Base-by-base conservation (phyloP, 495 filamentous ascomycete genomes). In the Emericellopsis terricola region DNA sequence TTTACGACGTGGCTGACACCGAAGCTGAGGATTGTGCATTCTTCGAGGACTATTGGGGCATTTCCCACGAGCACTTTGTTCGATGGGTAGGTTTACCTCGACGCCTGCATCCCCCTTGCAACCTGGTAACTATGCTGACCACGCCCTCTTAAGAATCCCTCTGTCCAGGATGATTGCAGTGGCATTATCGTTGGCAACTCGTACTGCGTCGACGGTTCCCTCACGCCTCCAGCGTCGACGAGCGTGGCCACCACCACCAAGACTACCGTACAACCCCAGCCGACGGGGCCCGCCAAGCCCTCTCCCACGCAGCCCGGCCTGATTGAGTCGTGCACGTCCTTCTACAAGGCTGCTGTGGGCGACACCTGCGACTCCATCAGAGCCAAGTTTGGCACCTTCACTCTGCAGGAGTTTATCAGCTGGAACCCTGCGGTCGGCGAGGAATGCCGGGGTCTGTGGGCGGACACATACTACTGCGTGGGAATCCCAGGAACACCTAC, bases 291-390 rank as follows among this genome's bases (percentile, higher is more conserved):
- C n/a, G n/a, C n/a, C n/a, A n/a, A n/a, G n/a, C 51, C 50, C 3
- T 33, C 38, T 3, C 53, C 52, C 11, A 40, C 32, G 20, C 46
- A 50, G 34, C 20, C 27, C 4, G 46, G 48, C 14, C 46, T 51
- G 27, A 41, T 41, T 13, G 33, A 13, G 15, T 47, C 44, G 39
- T 69, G 65, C 49, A 47, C 55, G 33, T 41, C 49, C 28, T 68
- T 60, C 44, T 50, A 60, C 41, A 43, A 52, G 15, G 56, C 64
- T 8, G 15, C 38, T 10, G 20, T 23, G 2, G 60, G 59, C 16
- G 57, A 69, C 36, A 54, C 45, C 39, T 69, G 65, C 41, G 34
- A 39, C 8, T 45, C 39, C 29, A 49, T 69, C 23, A 50, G 50
- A 13, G 30, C 40, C 8, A 15, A 19, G 8, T 33, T 46, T 30